These are phyloP conservation scores for Euptelea pleiosperma DNA, from an alignment of 164 flowering plant species.

Conservation along the genomic window DNA sequence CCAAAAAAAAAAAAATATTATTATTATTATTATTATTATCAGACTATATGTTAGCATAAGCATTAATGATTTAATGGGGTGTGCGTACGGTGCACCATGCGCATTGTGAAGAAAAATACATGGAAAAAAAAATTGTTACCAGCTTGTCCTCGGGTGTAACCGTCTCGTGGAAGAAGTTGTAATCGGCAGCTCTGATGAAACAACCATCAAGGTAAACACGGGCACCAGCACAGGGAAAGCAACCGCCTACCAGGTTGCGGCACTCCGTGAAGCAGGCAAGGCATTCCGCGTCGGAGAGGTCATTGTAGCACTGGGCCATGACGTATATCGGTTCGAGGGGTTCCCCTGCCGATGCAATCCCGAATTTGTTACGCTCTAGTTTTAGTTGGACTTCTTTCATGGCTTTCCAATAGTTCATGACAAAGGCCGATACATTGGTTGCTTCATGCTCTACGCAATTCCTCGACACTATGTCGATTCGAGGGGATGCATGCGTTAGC, in stretches of 20 bases:
- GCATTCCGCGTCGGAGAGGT: neutral
- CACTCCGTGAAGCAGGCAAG: neutral
- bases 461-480: neutral
- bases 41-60: too few relatives aligned
- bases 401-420: neutral
- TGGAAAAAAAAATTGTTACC: neutral
- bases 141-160: neutral
- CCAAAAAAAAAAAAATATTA: too few relatives aligned
- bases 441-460: neutral
- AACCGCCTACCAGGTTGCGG: neutral
- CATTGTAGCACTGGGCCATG: neutral
- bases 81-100: too few relatives aligned
- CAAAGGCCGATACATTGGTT: neutral
- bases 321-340: neutral
- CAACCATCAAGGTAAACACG: conserved; percentile 6
- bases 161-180: neutral
- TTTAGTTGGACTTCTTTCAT: neutral
- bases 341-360: neutral
- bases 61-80: too few relatives aligned
- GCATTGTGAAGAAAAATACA: neutral
- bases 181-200: conserved; percentile 7
- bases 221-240: neutral
- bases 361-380: neutral
- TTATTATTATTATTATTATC: too few relatives aligned
- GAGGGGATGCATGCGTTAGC: neutral